These are phyloP conservation scores for Diplocarpon mali DNA, from an alignment of 2,329 filamentous ascomycete genomes.

Conservation along the genomic window DNA sequence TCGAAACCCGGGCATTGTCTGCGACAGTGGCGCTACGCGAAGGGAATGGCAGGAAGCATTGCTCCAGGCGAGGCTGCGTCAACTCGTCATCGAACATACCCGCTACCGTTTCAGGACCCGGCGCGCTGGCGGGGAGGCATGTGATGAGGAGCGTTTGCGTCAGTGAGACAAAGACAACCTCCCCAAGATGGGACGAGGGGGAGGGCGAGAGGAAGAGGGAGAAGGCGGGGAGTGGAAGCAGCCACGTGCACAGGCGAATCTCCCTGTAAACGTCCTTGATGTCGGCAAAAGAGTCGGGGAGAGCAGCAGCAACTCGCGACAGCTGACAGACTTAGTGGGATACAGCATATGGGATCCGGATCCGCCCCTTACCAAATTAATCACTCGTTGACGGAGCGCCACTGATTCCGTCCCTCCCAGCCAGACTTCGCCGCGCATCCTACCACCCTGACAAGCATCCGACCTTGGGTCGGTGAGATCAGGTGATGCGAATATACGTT, in stretches of 20 bases:
- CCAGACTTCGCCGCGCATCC: slow-evolving; percentile 6
- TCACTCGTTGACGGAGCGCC: slow-evolving; percentile 21
- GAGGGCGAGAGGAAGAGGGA: slow-evolving; percentile 33
- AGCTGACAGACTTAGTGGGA: slow-evolving; percentile 15
- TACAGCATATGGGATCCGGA: neutral
- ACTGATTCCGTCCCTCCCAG: slow-evolving; percentile 24
- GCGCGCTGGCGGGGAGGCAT: slow-evolving; percentile 32
- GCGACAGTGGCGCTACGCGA: slow-evolving; percentile 35
- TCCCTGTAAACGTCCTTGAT: slow-evolving; percentile 37
- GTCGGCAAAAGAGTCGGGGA: slow-evolving; percentile 35
- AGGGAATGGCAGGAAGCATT: slow-evolving; percentile 41
- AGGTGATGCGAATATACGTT: slow-evolving; percentile 24
- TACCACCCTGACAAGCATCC: slow-evolving; percentile 1
- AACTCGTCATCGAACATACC: slow-evolving; percentile 31
- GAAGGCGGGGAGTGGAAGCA: slow-evolving; percentile 26
- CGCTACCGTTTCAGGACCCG: slow-evolving; percentile 27
- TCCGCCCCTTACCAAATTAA: slow-evolving; percentile 20
- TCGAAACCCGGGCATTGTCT: slow-evolving; percentile 47
- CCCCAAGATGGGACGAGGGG: slow-evolving; percentile 27
- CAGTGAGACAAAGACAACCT: slow-evolving; percentile 35
- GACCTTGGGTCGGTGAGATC: slow-evolving; percentile 36
- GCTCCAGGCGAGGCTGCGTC: slow-evolving; percentile 37
- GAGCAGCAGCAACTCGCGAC: slow-evolving; percentile 27
- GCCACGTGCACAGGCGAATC: slow-evolving; percentile 34
- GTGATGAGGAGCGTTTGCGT: slow-evolving; percentile 40